Evolutionary conservation across 768 basidiomycete genomes (phyloP), one percentile per base, ranked within the genome.

Genomic region (Serpula lacrymans): DNA sequence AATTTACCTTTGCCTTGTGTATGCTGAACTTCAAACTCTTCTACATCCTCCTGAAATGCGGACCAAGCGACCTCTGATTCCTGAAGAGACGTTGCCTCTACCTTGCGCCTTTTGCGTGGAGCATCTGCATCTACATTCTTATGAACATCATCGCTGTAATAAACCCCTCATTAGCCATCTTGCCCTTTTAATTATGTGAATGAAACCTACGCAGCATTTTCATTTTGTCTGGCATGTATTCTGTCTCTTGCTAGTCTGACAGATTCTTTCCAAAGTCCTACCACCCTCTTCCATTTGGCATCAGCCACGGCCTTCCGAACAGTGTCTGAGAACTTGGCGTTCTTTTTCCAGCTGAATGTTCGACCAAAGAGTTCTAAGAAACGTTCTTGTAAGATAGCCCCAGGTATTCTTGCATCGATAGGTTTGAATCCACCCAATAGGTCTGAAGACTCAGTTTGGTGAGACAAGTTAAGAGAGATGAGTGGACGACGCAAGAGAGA

Each of bases 391-490:
- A 96, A 61, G 21, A 67, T 69, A 6, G 76, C 73, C 0, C 81
- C 93, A 9, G 90, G 82, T 1, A 91, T 63, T 10, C 86, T 80
- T 5, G 91, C 79, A 58, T 98, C 91, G 6, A 98, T 70, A n/a
- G 96, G 96, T 58, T 93, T 94, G 62, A 95, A 93, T 0, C 94
- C 94, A 26, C 96, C 96, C 4, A 99, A 69, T 3, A 98, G 67
- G 63, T 99, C 96, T 2, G 89, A 84, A 1, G 90, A 86, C 59
- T 98, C 95, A 1, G 94, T 96, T 60, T 99, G 96, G 54, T 94
- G 90, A 2, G 92, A 96, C 52, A 98, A 62, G 58, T 99, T 99
- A 42, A 99, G 75, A 1, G 93, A 90, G 40, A 91, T 76, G 24
- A 99, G 74, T 1, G 83, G 80, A 9, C 79, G 77, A 6, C 73